Base-by-base conservation (phyloP, 768 basidiomycete species). In the Lactarius trivialis region DNA sequence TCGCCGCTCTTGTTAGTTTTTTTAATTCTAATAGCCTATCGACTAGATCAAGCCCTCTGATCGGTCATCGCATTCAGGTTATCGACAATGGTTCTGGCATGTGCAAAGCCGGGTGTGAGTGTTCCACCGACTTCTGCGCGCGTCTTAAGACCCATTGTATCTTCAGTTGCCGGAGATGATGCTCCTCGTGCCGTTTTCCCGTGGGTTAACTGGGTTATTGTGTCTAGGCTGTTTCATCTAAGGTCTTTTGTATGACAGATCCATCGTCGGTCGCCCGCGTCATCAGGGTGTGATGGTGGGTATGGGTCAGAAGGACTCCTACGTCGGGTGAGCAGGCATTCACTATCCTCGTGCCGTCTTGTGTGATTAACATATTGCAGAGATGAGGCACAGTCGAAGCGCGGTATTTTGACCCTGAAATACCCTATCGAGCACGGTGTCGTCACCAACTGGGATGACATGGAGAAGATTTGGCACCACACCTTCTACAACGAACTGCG, bases 381-480 rank as follows among this genome's bases (percentile, higher is more conserved):
- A 70, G 92, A 94, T 67, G 92, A 94, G 73, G 91, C 91, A 45
- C 91, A 93, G 73, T 88, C 91, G 39, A 94, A 97, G 82, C 89
- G 93, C 76, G 93, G 94, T 81, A 92, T 96, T 74, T 81, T 96
- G 66, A 89, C 88, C 51, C 77, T 96, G 70, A 93, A 94, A 78
- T 93, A 96, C 78, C 93, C 91, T 56, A 93, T 93, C 69, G 90
- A 93, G 75, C 91, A 93, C 78, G 91, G 91, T 76, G 89, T 93
- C 72, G 90, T 96, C 74, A 94, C 93, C 76, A 94, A 97, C 85
- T 97, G 94, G 94, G 94, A 95, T 71, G 93, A 95, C 77, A 95
- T 95, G 93, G 94, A 96, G 80, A 94, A 95, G 79, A 95, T 95
- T 74, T 96, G 93, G 93, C 92, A 94, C 75, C 93, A 95, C 80